Evolutionary conservation across 768 basidiomycete genomes (phyloP).

Genomic region (Xanthoconium stramineum): DNA sequence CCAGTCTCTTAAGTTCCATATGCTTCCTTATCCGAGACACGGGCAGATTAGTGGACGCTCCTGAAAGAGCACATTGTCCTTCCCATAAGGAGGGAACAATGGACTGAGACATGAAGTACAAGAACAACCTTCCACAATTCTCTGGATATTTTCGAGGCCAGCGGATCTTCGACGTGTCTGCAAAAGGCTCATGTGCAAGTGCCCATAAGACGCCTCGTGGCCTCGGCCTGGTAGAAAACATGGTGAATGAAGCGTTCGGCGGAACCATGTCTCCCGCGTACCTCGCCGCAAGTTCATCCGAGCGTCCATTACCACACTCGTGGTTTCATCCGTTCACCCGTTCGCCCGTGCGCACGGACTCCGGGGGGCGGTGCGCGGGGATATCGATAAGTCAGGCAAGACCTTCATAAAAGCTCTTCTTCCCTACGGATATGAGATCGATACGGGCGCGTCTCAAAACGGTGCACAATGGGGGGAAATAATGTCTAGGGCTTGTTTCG

Average conservation of each 20-base stretch:
- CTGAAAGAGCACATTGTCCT: constrained; percentile 26
- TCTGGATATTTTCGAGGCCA: neutral
- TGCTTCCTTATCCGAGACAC: constrained; percentile 21
- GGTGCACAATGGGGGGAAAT: constrained; percentile 13
- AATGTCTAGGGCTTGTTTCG: constrained; percentile 24
- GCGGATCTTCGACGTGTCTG: constrained; percentile 18
- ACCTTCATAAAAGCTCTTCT: constrained; percentile 15
- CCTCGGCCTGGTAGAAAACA: constrained; percentile 2
- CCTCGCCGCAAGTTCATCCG: constrained; percentile 16
- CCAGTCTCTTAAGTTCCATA: constrained; percentile 3
- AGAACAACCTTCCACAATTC: neutral
- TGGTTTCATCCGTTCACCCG: constrained; percentile 15
- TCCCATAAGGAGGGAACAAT: constrained; percentile 33
- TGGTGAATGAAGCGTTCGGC: neutral
- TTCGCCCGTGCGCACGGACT: neutral
- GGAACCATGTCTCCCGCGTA: neutral
- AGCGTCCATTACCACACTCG: constrained; percentile 17
- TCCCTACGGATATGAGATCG: constrained; percentile 22
- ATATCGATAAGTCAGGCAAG: constrained; percentile 14
- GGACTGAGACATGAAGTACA: constrained; percentile 18
- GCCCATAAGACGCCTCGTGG: constrained; percentile 15
- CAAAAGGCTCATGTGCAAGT: constrained; percentile 15
- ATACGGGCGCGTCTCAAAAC: constrained; percentile 12
- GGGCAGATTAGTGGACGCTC: constrained; percentile 16
- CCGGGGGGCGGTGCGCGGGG: constrained; percentile 14